Conservation (phyloP, 2,329 filamentous ascomycete species). For the Trichoderma aggressivum region DNA sequence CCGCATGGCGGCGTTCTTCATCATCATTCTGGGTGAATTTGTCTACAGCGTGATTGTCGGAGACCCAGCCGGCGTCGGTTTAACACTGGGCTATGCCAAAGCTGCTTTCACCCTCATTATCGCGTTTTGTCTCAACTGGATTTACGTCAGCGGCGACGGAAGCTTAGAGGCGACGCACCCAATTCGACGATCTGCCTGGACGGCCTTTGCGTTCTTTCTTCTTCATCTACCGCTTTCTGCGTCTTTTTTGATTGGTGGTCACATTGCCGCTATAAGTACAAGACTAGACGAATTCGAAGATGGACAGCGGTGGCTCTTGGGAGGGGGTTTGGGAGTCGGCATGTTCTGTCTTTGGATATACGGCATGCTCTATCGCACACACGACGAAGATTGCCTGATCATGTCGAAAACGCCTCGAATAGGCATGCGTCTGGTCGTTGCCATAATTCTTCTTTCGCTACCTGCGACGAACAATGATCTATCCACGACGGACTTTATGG, state of each 20-base stretch:
- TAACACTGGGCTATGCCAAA: conserved; percentile 42
- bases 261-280: conserved; percentile 42
- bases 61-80: conserved; percentile 43
- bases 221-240: conserved; percentile 45
- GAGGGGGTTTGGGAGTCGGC: conserved; percentile 44
- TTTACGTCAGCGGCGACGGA: conserved; percentile 48
- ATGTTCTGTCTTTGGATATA: conserved; percentile 44
- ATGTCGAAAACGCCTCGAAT: conserved; percentile 35
- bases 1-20: conserved; percentile 49
- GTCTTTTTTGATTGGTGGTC: conserved; percentile 45
- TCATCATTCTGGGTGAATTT: conserved; percentile 51
- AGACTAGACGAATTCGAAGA: conserved; percentile 38
- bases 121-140: conserved; percentile 49
- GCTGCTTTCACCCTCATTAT: conserved; percentile 48
- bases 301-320: conserved; percentile 46
- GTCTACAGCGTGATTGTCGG: conserved; percentile 48
- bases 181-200: conserved; percentile 42
- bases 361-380: conserved; percentile 39
- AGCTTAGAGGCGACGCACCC: conserved; percentile 42
- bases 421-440: conserved; percentile 33
- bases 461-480: conserved; percentile 35
- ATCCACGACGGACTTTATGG: conserved; percentile 35
- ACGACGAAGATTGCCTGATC: conserved; percentile 35
- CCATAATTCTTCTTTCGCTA: conserved; percentile 34
- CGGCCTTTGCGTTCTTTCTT: conserved; percentile 44